A percentile compares a stretch with the other conserved stretches of the same genome.
These are phyloP conservation scores for Penicillium sp. DNA, from an alignment of 2,329 filamentous ascomycete species.

Conservation along the genomic window DNA sequence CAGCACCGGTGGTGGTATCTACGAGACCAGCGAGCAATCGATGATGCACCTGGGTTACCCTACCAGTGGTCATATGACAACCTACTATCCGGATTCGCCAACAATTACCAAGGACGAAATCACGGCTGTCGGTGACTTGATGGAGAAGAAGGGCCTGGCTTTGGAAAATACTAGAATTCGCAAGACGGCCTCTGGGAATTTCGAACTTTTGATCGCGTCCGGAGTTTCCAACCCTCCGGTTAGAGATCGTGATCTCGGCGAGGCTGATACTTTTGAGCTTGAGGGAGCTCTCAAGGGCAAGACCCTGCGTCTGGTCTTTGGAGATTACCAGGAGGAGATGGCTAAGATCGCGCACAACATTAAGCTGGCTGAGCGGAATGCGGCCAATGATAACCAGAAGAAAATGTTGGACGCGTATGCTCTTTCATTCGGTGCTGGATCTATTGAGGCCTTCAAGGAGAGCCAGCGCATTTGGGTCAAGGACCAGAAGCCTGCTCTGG, in stretches of 20 bases:
- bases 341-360: slow-evolving; percentile 66
- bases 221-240: slow-evolving; percentile 62
- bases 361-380: slow-evolving; percentile 68
- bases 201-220: slow-evolving; percentile 76
- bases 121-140: slow-evolving; percentile 69
- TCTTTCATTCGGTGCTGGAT: slow-evolving; percentile 74
- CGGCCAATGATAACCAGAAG: slow-evolving; percentile 73
- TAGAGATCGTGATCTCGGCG: slow-evolving; percentile 70
- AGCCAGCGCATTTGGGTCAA: slow-evolving; percentile 80
- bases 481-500: slow-evolving; percentile 78
- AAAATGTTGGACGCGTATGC: slow-evolving; percentile 75
- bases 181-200: slow-evolving; percentile 67
- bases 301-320: slow-evolving; percentile 72
- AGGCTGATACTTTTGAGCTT: slow-evolving; percentile 64
- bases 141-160: slow-evolving; percentile 71
- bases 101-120: slow-evolving; percentile 77
- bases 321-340: slow-evolving; percentile 75
- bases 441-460: slow-evolving; percentile 76
- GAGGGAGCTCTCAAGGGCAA: slow-evolving; percentile 67
- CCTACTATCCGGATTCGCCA: slow-evolving; percentile 78
- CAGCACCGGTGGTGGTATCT: slow-evolving; percentile 64
- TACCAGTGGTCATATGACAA: slow-evolving; percentile 75
- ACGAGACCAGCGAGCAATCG: slow-evolving; percentile 65
- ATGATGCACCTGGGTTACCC: slow-evolving; percentile 77
- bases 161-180: slow-evolving; percentile 75